These are phyloP conservation scores for Urochloa ruziziensis DNA, from an alignment of 176 grass and related monocot genomes.

Conservation along the genomic window DNA sequence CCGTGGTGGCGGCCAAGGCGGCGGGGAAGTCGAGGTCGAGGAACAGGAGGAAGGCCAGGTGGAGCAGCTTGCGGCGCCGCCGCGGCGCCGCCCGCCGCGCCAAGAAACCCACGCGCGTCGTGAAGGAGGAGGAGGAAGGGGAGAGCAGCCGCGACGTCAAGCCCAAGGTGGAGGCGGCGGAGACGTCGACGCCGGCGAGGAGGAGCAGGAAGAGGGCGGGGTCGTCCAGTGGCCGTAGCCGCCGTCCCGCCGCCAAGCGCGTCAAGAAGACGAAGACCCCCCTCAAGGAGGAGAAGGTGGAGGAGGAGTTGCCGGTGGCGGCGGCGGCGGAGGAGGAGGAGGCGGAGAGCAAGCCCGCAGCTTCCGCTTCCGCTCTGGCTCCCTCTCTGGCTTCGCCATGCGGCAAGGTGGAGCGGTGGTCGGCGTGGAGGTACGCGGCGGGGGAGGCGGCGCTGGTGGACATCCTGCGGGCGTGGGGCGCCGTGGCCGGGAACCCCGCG, in stretches of 20 bases:
- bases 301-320: too few species aligned
- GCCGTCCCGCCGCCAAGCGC: neutral
- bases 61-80: neutral
- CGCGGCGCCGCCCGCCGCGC: constrained; percentile 1
- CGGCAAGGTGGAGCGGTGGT: constrained; percentile 56
- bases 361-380: neutral
- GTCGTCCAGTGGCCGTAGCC: neutral
- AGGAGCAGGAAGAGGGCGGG: neutral
- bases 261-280: neutral
- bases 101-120: neutral
- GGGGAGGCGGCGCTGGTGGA: constrained; percentile 46
- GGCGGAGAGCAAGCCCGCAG: neutral
- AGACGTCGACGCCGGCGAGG: neutral
- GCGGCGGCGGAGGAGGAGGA: neutral
- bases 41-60: neutral
- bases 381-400: neutral
- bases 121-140: constrained; percentile 17
- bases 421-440: constrained; percentile 36
- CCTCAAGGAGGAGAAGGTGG: neutral
- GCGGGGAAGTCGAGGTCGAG: neutral
- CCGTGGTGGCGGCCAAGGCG: neutral
- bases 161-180: neutral
- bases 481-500: constrained; percentile 17
- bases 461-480: constrained; percentile 40
- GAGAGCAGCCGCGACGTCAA: neutral